These are phyloP conservation scores for Eutrema heterophyllum DNA, from an alignment of 345 rosid genomes.

Conservation along the genomic window DNA sequence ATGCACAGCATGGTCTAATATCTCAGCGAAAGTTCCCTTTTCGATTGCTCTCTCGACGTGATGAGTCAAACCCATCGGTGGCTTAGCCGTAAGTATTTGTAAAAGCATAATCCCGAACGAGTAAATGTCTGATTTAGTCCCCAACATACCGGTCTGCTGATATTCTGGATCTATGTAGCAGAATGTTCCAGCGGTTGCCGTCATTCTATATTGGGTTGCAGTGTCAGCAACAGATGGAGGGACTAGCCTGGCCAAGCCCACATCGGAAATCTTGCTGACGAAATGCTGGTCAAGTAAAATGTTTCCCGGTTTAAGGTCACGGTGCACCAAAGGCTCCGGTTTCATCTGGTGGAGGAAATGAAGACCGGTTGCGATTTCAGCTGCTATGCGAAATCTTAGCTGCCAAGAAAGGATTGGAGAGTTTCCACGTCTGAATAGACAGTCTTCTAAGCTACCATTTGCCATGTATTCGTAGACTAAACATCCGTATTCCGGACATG, in stretches of 20 bases:
- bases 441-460: slow-evolving; percentile 86
- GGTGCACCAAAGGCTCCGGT: slow-evolving; percentile 94
- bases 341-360: slow-evolving; percentile 86
- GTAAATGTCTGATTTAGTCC: slow-evolving; percentile 78
- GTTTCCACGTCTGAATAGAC: slow-evolving; percentile 50
- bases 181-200: slow-evolving; percentile 90
- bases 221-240: slow-evolving; percentile 68
- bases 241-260: slow-evolving; percentile 89
- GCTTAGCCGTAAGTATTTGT: slow-evolving; percentile 76
- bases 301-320: slow-evolving; percentile 89
- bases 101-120: slow-evolving; percentile 76
- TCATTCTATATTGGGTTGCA: slow-evolving; percentile 79
- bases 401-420: slow-evolving; percentile 69
- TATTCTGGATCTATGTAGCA: slow-evolving; percentile 96
- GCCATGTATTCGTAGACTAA: slow-evolving; percentile 88
- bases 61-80: slow-evolving; percentile 88
- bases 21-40: slow-evolving; percentile 43
- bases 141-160: slow-evolving; percentile 89
- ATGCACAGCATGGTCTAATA: slow-evolving; percentile 51
- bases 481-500: slow-evolving; percentile 86
- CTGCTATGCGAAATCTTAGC: slow-evolving; percentile 62
- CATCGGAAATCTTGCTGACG: slow-evolving; percentile 90
- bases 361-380: slow-evolving; percentile 83
- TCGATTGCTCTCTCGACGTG: slow-evolving; percentile 57
- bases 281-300: slow-evolving; percentile 74